A percentile compares a stretch with the other conserved stretches of the same genome.
Evolutionary conservation across 768 basidiomycete species (phyloP).

Genomic region (Suillus subalutaceus): DNA sequence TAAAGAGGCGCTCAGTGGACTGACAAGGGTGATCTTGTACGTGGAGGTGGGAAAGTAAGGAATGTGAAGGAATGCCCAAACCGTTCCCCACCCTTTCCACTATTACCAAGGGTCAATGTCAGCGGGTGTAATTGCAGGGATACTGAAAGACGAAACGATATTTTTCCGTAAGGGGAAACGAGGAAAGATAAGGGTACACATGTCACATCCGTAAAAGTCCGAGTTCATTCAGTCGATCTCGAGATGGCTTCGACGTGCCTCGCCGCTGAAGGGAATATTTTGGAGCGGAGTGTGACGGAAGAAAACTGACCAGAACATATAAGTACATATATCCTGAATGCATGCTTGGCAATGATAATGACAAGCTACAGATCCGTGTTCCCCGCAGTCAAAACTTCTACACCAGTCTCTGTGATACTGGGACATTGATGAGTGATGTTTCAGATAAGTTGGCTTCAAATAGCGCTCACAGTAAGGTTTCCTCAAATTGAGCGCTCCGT

Average conservation of each 20-base stretch:
- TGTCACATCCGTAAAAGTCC: slow-evolving; percentile 23
- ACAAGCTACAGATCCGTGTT: slow-evolving; percentile 26
- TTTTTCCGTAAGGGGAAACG: slow-evolving; percentile 30
- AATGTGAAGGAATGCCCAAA: slow-evolving; percentile 20
- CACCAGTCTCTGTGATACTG: slow-evolving; percentile 91
- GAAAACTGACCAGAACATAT: slow-evolving; percentile 7
- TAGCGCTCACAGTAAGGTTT: slow-evolving; percentile 82
- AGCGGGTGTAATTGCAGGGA: slow-evolving; percentile 15
- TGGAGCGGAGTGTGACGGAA: slow-evolving; percentile 19
- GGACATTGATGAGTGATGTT: not conserved
- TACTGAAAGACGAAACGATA: slow-evolving; percentile 20
- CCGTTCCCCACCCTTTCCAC: slow-evolving; percentile 24
- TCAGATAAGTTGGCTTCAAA: not conserved
- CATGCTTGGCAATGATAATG: not conserved
- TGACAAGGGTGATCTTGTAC: slow-evolving; percentile 17
- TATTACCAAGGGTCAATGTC: slow-evolving; percentile 34
- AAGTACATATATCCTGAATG: slow-evolving; percentile 5
- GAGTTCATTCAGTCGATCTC: slow-evolving; percentile 17
- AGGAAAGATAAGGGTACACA: slow-evolving; percentile 35
- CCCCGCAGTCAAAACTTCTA: slow-evolving; percentile 81
- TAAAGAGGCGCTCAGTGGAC: slow-evolving; percentile 16
- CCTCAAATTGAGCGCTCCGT: slow-evolving; percentile 95
- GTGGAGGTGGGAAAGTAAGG: slow-evolving; percentile 29
- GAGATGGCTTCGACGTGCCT: slow-evolving; percentile 28
- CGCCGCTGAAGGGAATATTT: slow-evolving; percentile 23